Conservation (phyloP, 305 asterid species). For the Striga hermonthica region DNA sequence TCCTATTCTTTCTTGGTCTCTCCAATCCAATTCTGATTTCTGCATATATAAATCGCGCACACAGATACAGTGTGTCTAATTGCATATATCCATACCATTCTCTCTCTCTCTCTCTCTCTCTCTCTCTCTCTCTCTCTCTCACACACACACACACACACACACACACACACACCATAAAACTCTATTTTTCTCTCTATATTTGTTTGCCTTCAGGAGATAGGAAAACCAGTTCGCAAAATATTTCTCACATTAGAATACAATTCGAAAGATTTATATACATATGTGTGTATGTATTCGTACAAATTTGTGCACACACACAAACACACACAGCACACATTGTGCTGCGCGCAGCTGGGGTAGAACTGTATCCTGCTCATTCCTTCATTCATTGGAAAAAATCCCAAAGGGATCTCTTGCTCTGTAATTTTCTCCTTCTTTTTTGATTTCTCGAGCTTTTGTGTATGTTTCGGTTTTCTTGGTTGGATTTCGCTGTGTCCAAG, state of each 20-base stretch:
- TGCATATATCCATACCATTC: neutral
- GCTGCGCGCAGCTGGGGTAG: conserved; percentile 31
- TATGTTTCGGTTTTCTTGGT: too few species aligned
- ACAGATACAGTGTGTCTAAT: neutral
- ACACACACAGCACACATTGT: conserved; percentile 33
- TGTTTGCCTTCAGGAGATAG: conserved; percentile 16
- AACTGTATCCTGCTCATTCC: conserved; percentile 34
- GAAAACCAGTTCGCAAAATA: conserved; percentile 29
- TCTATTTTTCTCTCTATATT: conserved; percentile 20
- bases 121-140: too few species aligned
- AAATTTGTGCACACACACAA: conserved; percentile 30
- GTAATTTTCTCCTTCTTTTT: conserved; percentile 16
- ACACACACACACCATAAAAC: conserved; percentile 28
- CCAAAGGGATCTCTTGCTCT: conserved; percentile 35
- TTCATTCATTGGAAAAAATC: conserved; percentile 31
- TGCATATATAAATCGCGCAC: conserved; percentile 18
- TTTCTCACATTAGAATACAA: conserved; percentile 27
- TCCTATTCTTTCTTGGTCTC: neutral
- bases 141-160: conserved; percentile 7
- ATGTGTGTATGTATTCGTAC: conserved; percentile 32
- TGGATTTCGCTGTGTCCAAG: too few species aligned
- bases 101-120: conserved; percentile 9
- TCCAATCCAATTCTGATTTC: conserved; percentile 3
- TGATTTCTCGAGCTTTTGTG: too few species aligned
- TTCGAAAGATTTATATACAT: conserved; percentile 21